Base-by-base conservation (phyloP, 768 basidiomycete genomes). In the Austroboletus festivus region DNA sequence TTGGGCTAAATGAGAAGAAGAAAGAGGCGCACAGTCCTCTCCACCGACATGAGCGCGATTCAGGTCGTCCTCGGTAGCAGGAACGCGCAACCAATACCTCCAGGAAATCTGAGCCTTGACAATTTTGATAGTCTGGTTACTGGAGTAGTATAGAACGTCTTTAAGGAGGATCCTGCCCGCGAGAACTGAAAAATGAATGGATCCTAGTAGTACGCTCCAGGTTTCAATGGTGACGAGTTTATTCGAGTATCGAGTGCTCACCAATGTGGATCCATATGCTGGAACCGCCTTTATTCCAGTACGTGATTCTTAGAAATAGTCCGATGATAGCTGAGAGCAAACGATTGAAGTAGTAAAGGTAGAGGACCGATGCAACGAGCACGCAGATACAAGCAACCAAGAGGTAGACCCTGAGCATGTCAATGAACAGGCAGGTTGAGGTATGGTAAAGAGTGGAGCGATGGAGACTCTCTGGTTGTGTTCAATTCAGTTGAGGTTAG, bases 271-370 rank as follows among this genome's bases (percentile, higher is more conserved):
- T 73, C 86, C 91, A 95, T 53, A 83, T 76, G 61, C 87, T 87
- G n/a, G 81, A 80, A 31, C 75, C 80, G 43, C 80, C 80, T 49
- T 81, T 76, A 53, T 85, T 85, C 94, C 95, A 96, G 52, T 83
- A 82, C 49, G 79, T 68, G 7, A 89, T 59, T 23, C 91, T 86
- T 42, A 95, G 68, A 12, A 79, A 56, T 46, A 82, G 73, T 13
- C 83, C 79, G 50, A 93, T 69, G 46, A 88, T 50, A 46, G 77
- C 79, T 1, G 83, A 92, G 49, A 95, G 65, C 43, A 95, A 71
- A 34, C 93, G 81, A 69, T 93, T 94, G 82, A 88, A 91, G 71
- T 88, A 96, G 77, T 96, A 94, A 54, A 90, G 77, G 69, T 90
- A 89, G 52, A 90, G 71, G 47, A 89, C 68, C 7, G 84, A 70